phyloP scores from a whole-genome alignment of 306 rosid species.

The Bauhinia variegata region DNA sequence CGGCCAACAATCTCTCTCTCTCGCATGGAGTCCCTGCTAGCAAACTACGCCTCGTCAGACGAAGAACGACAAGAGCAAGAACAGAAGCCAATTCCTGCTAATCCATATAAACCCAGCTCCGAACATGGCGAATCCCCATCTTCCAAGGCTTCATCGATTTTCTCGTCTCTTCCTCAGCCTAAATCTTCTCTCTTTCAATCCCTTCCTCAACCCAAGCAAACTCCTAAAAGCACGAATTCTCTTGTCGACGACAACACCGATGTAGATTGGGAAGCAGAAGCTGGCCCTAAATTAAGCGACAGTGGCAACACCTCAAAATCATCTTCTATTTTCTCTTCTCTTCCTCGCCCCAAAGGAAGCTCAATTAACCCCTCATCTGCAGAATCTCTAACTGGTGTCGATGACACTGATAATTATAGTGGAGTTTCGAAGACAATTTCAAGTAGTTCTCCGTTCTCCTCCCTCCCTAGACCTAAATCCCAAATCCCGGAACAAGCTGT shows the following conservation, averaged over 20 bases:
- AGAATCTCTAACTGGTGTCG: not conserved
- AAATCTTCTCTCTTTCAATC: slow-evolving; percentile 58
- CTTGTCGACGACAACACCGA: slow-evolving; percentile 2
- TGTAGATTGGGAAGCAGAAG: slow-evolving; percentile 10
- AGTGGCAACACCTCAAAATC: not conserved
- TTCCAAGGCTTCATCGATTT: slow-evolving; percentile 35
- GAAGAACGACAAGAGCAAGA: slow-evolving; percentile 57
- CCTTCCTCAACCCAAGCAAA: slow-evolving; percentile 60
- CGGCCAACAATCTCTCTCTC: not conserved
- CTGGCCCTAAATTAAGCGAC: slow-evolving; percentile 12
- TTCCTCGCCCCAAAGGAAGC: slow-evolving; percentile 45
- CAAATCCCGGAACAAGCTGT: slow-evolving; percentile 37
- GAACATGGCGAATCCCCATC: slow-evolving; percentile 2
- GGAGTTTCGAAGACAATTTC: not conserved
- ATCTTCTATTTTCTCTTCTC: slow-evolving; percentile 37
- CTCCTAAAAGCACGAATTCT: slow-evolving; percentile 15
- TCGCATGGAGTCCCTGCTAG: slow-evolving; percentile 78
- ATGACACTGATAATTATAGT: not conserved
- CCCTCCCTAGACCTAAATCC: slow-evolving; percentile 62
- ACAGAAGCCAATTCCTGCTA: slow-evolving; percentile 22
- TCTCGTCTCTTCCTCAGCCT: slow-evolving; percentile 62
- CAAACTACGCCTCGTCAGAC: slow-evolving; percentile 83
- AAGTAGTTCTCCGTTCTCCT: slow-evolving; percentile 22
- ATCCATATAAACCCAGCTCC: slow-evolving; percentile 28
- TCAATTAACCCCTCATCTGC: not conserved